These are phyloP conservation scores for Candida sojae DNA, from an alignment of 1,139 yeast species.

Conservation along the genomic window DNA sequence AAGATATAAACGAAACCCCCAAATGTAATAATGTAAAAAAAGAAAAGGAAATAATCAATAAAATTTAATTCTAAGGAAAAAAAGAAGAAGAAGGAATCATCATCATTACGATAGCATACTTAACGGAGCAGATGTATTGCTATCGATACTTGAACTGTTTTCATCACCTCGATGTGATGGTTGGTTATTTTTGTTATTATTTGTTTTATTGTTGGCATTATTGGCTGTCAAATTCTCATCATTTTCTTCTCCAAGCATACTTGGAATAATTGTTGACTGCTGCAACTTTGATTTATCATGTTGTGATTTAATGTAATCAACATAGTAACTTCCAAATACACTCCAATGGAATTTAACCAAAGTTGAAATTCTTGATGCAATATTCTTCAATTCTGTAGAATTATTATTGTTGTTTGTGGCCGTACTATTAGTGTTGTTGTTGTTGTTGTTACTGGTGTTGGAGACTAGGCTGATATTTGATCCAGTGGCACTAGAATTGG, in stretches of 20 bases:
- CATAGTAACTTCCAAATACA: slow-evolving; percentile 63
- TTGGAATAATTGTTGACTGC: slow-evolving; percentile 7
- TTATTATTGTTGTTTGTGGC: slow-evolving; percentile 12
- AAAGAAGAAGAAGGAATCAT: neutral
- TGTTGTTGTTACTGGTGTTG: neutral
- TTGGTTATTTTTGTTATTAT: neutral
- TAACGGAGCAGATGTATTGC: slow-evolving; percentile 13
- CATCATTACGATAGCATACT: slow-evolving; percentile 13
- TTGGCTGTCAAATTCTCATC: slow-evolving; percentile 1
- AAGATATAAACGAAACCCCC: neutral
- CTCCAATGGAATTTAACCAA: slow-evolving; percentile 72
- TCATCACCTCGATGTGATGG: slow-evolving; percentile 3
- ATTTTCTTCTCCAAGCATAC: slow-evolving; percentile 6
- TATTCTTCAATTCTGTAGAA: slow-evolving; percentile 44
- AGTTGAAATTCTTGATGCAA: slow-evolving; percentile 55
- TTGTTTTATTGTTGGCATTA: slow-evolving; percentile 2
- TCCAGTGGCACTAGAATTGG: neutral
- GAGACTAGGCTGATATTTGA: neutral
- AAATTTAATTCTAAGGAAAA: neutral
- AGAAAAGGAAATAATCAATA: neutral
- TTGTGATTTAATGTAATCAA: slow-evolving; percentile 16
- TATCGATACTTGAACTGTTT: slow-evolving; percentile 9
- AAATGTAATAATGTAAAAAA: neutral
- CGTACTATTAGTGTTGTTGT: slow-evolving; percentile 14
- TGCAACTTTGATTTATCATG: slow-evolving; percentile 12